phyloP scores from a whole-genome alignment of 768 basidiomycete species.

The Suillus americanus region DNA sequence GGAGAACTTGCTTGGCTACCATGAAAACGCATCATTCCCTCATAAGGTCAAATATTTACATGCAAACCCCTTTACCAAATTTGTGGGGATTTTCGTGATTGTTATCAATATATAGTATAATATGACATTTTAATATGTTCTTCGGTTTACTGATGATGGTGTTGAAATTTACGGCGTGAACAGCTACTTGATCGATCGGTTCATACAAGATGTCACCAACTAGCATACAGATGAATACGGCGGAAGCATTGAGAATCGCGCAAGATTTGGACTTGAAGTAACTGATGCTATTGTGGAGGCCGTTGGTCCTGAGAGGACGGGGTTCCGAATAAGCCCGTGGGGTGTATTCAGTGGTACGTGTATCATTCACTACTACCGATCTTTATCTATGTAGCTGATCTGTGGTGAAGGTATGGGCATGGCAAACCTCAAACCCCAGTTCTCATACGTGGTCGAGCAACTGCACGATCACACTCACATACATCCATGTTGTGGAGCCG shows the following conservation, averaged over 20 bases:
- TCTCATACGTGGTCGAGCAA: slow-evolving; percentile 45
- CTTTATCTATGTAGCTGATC: slow-evolving; percentile 18
- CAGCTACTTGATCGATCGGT: slow-evolving; percentile 57
- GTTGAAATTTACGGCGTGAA: slow-evolving; percentile 45
- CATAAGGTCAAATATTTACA: too few species aligned
- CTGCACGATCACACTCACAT: slow-evolving; percentile 43
- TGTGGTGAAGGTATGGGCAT: slow-evolving; percentile 45
- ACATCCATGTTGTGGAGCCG: slow-evolving; percentile 51
- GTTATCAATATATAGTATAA: too few species aligned
- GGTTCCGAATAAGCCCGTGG: slow-evolving; percentile 61
- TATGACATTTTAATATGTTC: too few species aligned
- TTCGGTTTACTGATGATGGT: slow-evolving; percentile 30
- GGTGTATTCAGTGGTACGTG: slow-evolving; percentile 19
- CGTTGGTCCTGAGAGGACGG: slow-evolving; percentile 54
- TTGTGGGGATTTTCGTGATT: too few species aligned
- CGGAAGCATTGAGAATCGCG: slow-evolving; percentile 60
- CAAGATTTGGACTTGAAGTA: slow-evolving; percentile 56
- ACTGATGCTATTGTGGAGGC: slow-evolving; percentile 49
- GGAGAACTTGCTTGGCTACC: too few species aligned
- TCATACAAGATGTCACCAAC: slow-evolving; percentile 57
- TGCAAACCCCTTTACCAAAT: too few species aligned
- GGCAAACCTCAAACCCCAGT: slow-evolving; percentile 55
- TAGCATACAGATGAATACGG: slow-evolving; percentile 65
- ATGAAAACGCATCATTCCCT: too few species aligned
- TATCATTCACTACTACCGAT: background rate